These are phyloP conservation scores for Candida ponderosae DNA, from an alignment of 805 yeast genomes.

Conservation along the genomic window DNA sequence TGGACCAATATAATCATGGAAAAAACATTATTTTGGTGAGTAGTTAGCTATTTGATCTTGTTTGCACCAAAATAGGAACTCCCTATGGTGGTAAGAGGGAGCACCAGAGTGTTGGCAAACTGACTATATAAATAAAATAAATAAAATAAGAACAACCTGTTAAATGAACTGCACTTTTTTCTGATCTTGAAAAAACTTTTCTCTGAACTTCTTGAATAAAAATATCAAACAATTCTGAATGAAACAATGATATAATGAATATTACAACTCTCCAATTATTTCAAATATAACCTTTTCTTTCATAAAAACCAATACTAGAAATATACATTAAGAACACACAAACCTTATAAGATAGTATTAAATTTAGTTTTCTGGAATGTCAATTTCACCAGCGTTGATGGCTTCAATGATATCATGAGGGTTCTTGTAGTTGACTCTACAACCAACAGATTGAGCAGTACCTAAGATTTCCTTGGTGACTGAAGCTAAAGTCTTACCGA, in stretches of 20 bases:
- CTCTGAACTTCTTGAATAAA: too few species aligned
- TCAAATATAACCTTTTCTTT: background rate
- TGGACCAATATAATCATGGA: background rate
- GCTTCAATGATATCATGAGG: slow-evolving; percentile 99
- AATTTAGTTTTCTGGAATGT: slow-evolving; percentile 71
- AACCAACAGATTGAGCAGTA: slow-evolving; percentile 99
- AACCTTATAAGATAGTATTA: slow-evolving; percentile 22
- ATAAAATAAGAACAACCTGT: background rate
- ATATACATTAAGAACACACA: slow-evolving; percentile 1
- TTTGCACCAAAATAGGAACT: slow-evolving; percentile 90
- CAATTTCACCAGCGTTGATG: slow-evolving; percentile 97
- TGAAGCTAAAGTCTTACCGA: slow-evolving; percentile 95
- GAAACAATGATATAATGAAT: too few species aligned
- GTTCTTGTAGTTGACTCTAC: slow-evolving; percentile 99
- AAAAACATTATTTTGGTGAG: slow-evolving; percentile 54
- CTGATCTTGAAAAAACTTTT: background rate
- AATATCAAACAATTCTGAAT: background rate
- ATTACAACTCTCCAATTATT: too few species aligned
- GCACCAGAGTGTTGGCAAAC: slow-evolving; percentile 96
- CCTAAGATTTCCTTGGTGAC: slow-evolving; percentile 98
- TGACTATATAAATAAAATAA: slow-evolving; percentile 11
- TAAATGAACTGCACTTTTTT: background rate
- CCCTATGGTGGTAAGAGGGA: slow-evolving; percentile 47
- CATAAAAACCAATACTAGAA: background rate
- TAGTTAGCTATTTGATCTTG: slow-evolving; percentile 57